Evolutionary conservation across 805 yeast species (phyloP), one percentile per base, ranked within the genome.

Genomic region (Wickerhamomyces kurtzmanii): DNA sequence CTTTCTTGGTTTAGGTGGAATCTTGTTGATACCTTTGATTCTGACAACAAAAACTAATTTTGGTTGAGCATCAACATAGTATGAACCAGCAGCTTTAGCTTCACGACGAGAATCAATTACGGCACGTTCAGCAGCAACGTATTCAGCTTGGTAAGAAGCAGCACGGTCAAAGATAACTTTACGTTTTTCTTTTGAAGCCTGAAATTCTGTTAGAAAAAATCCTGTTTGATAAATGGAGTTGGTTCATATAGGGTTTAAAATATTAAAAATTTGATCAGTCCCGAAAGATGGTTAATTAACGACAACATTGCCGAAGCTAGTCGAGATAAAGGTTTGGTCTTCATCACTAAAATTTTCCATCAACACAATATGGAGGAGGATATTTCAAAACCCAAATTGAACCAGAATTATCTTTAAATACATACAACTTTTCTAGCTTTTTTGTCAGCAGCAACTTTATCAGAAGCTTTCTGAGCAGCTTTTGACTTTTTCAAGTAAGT

Each of bases 1-100:
- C 83, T 87, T 87, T 83, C 96, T 86, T 77, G 96, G 95, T 81
- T 87, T 87, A 59, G 96, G 96, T 59, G 96, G 83, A 55, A 87
- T 85, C 81, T 86, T 87, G 87, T 73, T 82, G 66, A 87, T 84
- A 87, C 96, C 96, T 89, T 87, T 87, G 79, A 87, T 87, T 81
- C 97, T 85, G 65, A 87, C 76, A 58, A 87, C 94, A 65, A 87
- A 85, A 47, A 84, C 94, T 57, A 87, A 80, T 69, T 84, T 86
- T 57, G 78, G 75, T 76, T 87, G 89, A 65, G 94, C 96, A 57
- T 77, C 85, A 54, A 85, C 93, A 74, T 77, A 87, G 85, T 78
- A 83, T 56, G 91, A 77, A 65, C 93, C 94, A 57, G 76, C 68
- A 63, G 89, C 87, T 75, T 81, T 83, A 51, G 96, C 96, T 45